phyloP scores from a whole-genome alignment of 164 flowering plant genomes.

The Houttuynia cordata region DNA sequence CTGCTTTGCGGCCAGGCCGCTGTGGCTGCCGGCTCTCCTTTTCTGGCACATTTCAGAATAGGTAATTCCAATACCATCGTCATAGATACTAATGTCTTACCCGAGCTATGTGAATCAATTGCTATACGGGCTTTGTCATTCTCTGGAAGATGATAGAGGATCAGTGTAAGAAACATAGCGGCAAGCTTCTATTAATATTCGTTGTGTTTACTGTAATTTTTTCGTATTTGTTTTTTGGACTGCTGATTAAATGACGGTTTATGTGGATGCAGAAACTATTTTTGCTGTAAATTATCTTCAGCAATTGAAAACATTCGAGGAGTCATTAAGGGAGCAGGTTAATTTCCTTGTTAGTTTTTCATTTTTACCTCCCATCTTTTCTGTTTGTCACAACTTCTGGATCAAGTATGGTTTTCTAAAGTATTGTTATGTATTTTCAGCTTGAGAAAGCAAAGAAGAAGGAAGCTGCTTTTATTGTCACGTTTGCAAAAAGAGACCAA shows the following conservation, averaged over 20 bases:
- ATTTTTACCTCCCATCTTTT: neutral
- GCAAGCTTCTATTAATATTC: too few relatives aligned
- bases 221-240: neutral
- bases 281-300: conserved; percentile 60
- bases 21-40: too few relatives aligned
- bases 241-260: neutral
- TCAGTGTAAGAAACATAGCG: neutral
- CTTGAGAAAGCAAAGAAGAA: conserved; percentile 95
- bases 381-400: neutral
- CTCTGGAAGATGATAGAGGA: neutral
- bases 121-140: neutral
- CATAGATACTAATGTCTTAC: neutral
- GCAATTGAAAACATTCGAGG: conserved; percentile 74
- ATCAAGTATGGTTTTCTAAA: neutral
- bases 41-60: too few relatives aligned
- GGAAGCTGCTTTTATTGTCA: conserved; percentile 95
- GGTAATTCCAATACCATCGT: too few relatives aligned
- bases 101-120: too few relatives aligned
- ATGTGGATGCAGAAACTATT: conserved; percentile 48
- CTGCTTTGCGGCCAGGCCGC: too few relatives aligned
- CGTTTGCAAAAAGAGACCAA: conserved; percentile 93
- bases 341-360: neutral
- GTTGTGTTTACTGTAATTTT: neutral
- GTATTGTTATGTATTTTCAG: conserved; percentile 23
- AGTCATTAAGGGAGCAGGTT: conserved; percentile 82